Conservation (phyloP, 2,329 filamentous ascomycete genomes). For the Emmonsiellopsis sp. region DNA sequence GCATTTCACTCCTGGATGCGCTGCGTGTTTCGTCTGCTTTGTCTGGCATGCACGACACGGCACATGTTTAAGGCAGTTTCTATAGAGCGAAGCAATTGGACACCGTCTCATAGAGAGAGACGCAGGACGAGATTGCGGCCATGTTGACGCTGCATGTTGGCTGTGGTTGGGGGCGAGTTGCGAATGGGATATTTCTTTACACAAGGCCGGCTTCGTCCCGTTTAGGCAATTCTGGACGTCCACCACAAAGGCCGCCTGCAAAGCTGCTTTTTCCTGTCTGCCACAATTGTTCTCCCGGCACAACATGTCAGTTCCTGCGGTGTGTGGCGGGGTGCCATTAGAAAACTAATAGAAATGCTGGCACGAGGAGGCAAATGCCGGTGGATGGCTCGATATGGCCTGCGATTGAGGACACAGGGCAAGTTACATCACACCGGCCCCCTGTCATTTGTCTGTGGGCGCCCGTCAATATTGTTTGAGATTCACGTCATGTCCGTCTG, state of each 20-base stretch:
- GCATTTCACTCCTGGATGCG: not conserved
- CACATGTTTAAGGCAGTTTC: not conserved
- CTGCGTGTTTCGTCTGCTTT: not conserved
- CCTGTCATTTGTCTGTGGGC: no score
- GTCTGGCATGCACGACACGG: not conserved
- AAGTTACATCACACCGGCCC: no score
- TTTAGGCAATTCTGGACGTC: not conserved
- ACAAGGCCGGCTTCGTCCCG: not conserved
- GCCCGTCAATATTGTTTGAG: no score
- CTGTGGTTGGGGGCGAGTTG: not conserved
- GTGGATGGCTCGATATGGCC: no score
- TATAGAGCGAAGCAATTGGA: not conserved
- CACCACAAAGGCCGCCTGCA: not conserved
- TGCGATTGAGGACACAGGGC: no score
- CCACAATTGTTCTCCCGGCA: not conserved
- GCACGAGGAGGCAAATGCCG: no score
- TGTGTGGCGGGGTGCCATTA: no score
- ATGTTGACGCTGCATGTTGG: not conserved
- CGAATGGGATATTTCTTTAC: not conserved
- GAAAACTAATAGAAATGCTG: no score
- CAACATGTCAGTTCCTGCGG: no score
- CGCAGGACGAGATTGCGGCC: not conserved
- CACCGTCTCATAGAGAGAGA: not conserved
- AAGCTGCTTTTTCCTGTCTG: not conserved
- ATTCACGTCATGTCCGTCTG: no score